Conservation (phyloP, 257 asterid genomes). For the Solanum clarkiae region DNA sequence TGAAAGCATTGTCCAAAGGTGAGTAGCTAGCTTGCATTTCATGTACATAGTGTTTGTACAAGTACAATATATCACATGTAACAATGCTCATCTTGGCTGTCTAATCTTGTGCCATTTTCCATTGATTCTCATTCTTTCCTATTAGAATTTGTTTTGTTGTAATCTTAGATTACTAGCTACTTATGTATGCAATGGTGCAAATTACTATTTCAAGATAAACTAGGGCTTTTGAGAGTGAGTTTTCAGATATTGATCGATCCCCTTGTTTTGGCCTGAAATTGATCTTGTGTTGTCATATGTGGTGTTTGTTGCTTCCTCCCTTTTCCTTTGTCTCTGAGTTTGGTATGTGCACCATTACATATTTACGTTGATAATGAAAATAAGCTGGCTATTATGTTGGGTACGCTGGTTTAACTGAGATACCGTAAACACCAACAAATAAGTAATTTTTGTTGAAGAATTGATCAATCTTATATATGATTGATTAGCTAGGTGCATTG, state of each 20-base stretch:
- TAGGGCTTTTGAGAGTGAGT: not conserved
- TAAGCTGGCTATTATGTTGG: not conserved
- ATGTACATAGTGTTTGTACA: not conserved
- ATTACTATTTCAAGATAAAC: not conserved
- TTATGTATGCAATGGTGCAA: not conserved
- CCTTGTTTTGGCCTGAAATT: not conserved
- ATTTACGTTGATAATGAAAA: not conserved
- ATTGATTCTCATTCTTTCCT: not conserved
- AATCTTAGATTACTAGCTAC: not conserved
- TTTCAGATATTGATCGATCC: not conserved
- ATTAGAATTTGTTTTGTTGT: not conserved
- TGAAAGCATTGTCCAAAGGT: not conserved
- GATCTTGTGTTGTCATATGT: not conserved
- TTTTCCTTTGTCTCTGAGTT: not conserved
- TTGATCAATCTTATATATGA: not conserved
- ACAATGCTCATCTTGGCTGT: not conserved
- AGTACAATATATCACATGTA: not conserved
- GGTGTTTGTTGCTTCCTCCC: not conserved
- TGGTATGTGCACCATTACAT: not conserved
- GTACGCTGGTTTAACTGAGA: not conserved
- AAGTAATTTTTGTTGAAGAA: not conserved
- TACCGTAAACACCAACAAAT: not conserved
- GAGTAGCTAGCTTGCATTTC: not conserved
- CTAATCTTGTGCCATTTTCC: not conserved
- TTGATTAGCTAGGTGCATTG: not conserved